These are phyloP conservation scores for Penicillium mononematosum DNA, from an alignment of 495 filamentous ascomycete genomes.

Conservation along the genomic window DNA sequence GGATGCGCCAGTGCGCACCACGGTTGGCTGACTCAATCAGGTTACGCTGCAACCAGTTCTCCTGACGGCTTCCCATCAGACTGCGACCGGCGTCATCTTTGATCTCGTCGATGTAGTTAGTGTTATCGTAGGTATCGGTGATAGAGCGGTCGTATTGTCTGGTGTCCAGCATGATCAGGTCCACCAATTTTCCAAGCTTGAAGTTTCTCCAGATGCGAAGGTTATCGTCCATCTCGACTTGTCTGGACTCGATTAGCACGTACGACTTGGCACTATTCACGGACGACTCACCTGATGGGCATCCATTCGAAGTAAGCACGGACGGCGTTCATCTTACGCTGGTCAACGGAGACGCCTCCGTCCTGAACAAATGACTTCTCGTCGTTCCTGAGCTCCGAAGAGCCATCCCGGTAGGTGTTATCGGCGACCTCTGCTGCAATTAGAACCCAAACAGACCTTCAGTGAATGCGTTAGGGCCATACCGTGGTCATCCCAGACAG, in stretches of 20 bases:
- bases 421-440: slow-evolving; percentile 55
- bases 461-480: slow-evolving; percentile 9
- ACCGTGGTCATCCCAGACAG: slow-evolving; percentile 71
- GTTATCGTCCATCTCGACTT: slow-evolving; percentile 67
- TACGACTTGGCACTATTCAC: background rate
- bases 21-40: slow-evolving; percentile 44
- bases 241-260: slow-evolving; percentile 11
- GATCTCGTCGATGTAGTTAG: slow-evolving; percentile 53
- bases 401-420: slow-evolving; percentile 59
- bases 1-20: slow-evolving; percentile 11
- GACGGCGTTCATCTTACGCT: slow-evolving; percentile 68
- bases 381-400: slow-evolving; percentile 55
- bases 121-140: slow-evolving; percentile 51
- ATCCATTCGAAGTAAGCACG: slow-evolving; percentile 74
- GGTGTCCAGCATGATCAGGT: slow-evolving; percentile 69
- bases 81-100: slow-evolving; percentile 56
- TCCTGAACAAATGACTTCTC: slow-evolving; percentile 59
- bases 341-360: slow-evolving; percentile 57
- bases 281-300: slow-evolving; percentile 32
- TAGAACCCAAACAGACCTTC: slow-evolving; percentile 1
- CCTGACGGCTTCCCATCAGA: slow-evolving; percentile 64
- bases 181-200: slow-evolving; percentile 61
- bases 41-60: slow-evolving; percentile 65
- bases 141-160: slow-evolving; percentile 62
- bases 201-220: slow-evolving; percentile 68